These are phyloP conservation scores for Oxytropis ochrocephala DNA, from an alignment of 306 rosid genomes.

Conservation along the genomic window DNA sequence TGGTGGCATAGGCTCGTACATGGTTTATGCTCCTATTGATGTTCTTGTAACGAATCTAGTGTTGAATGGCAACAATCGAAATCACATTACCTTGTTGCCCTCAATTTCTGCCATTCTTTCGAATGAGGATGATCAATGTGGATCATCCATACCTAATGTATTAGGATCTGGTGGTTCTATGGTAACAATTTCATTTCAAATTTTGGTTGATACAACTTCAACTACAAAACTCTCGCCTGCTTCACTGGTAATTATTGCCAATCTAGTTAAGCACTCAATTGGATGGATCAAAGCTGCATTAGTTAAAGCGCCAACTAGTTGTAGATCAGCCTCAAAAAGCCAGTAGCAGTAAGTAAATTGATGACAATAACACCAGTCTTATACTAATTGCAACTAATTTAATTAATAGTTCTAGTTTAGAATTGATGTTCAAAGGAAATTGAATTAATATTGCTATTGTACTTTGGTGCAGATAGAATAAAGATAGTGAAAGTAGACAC, in stretches of 20 bases:
- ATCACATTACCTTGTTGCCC: conserved; percentile 55
- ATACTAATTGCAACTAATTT: too few species aligned
- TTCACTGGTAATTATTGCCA: conserved; percentile 45
- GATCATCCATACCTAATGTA: conserved; percentile 21
- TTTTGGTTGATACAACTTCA: too few species aligned
- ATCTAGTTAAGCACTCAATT: conserved; percentile 47
- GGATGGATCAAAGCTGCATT: conserved; percentile 46
- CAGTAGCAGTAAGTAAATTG: conserved; percentile 19
- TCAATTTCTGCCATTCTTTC: conserved; percentile 83
- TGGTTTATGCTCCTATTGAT: too few species aligned
- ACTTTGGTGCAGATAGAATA: conserved; percentile 10
- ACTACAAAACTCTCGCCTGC: conserved; percentile 45
- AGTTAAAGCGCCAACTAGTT: too few species aligned
- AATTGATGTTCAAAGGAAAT: too few species aligned
- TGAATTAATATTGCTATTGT: too few species aligned
- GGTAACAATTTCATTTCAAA: conserved; percentile 67
- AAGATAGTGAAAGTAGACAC: neutral
- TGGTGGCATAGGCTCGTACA: too few species aligned
- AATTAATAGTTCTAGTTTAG: too few species aligned
- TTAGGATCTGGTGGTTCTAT: conserved; percentile 50
- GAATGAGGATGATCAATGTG: conserved; percentile 28
- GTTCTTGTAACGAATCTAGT: too few species aligned
- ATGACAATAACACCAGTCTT: neutral
- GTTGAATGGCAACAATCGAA: too few species aligned
- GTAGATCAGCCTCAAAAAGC: neutral